Conservation (phyloP, 2,329 filamentous ascomycete genomes). For the Cercospora sesami region DNA sequence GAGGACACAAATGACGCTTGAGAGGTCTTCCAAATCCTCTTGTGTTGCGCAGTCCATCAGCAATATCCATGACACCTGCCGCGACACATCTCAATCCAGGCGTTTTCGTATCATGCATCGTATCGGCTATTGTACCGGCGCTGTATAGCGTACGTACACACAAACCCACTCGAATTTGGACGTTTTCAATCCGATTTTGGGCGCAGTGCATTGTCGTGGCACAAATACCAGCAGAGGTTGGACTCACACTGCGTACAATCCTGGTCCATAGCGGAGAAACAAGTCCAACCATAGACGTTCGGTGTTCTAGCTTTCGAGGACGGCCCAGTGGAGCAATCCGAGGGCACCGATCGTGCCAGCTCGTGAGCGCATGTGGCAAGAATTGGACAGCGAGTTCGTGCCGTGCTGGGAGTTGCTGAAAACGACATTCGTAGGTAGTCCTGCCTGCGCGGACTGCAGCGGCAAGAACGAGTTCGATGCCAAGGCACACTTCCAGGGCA, state of each 20-base stretch:
- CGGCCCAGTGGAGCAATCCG: slow-evolving; percentile 50
- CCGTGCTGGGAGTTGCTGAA: slow-evolving; percentile 71
- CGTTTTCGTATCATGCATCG: slow-evolving; percentile 45
- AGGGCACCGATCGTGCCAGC: slow-evolving; percentile 68
- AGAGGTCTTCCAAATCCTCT: slow-evolving; percentile 5
- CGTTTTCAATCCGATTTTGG: slow-evolving; percentile 47
- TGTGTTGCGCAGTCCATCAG: slow-evolving; percentile 31
- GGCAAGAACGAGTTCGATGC: background rate
- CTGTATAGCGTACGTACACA: background rate
- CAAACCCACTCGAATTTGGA: slow-evolving; percentile 28
- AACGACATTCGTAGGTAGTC: background rate
- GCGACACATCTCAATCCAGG: slow-evolving; percentile 50
- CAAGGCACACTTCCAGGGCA: background rate
- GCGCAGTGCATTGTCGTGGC: slow-evolving; percentile 52
- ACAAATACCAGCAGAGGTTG: slow-evolving; percentile 47
- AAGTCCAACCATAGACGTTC: slow-evolving; percentile 63
- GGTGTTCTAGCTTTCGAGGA: slow-evolving; percentile 79
- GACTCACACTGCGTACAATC: slow-evolving; percentile 61
- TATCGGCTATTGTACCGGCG: background rate
- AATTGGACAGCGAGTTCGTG: slow-evolving; percentile 69
- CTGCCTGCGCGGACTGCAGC: background rate
- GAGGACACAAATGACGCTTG: slow-evolving; percentile 5
- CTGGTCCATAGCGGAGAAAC: slow-evolving; percentile 49
- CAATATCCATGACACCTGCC: slow-evolving; percentile 47
- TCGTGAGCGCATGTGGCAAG: slow-evolving; percentile 51